phyloP scores from a whole-genome alignment of 768 basidiomycete genomes.

The Kwoniella dendrophila region DNA sequence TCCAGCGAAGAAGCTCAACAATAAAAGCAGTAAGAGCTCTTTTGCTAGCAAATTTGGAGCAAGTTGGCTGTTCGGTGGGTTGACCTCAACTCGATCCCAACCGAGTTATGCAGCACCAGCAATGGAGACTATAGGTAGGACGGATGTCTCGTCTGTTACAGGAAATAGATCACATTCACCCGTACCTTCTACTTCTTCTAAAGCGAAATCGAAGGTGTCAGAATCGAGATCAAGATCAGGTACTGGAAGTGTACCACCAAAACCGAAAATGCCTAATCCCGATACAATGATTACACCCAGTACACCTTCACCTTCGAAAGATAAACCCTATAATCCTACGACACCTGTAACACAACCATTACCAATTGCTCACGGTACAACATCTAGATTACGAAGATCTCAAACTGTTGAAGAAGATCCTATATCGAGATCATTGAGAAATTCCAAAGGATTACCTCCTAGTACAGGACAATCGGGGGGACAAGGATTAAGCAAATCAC shows the following conservation, averaged over 20 bases:
- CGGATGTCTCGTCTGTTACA: conserved; percentile 35
- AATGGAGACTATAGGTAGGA: conserved; percentile 36
- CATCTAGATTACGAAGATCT: conserved; percentile 10
- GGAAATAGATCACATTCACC: conserved; percentile 18
- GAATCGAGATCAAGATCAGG: conserved; percentile 3
- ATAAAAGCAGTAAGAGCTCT: conserved; percentile 37
- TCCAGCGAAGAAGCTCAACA: conserved; percentile 37
- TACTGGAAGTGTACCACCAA: conserved; percentile 2
- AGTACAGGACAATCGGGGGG: conserved; percentile 3
- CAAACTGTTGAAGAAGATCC: conserved; percentile 21
- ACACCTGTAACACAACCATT: conserved; percentile 20
- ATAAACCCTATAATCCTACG: background rate
- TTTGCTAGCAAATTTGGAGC: conserved; percentile 41
- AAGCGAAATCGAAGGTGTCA: background rate
- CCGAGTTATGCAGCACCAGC: conserved; percentile 47
- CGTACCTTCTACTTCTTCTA: background rate
- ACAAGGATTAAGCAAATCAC: conserved; percentile 21
- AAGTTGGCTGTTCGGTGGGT: conserved; percentile 45
- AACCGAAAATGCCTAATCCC: conserved; percentile 19
- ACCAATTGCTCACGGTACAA: conserved; percentile 16
- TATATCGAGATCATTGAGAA: conserved; percentile 53
- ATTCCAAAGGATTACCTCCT: conserved; percentile 12
- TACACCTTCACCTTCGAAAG: conserved; percentile 28
- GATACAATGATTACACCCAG: conserved; percentile 23
- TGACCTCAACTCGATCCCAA: conserved; percentile 36